A percentile compares a stretch with the other conserved stretches of the same genome.
phyloP scores from a whole-genome alignment of 2,329 filamentous ascomycete genomes.

The Paracoccidioides lutzii region DNA sequence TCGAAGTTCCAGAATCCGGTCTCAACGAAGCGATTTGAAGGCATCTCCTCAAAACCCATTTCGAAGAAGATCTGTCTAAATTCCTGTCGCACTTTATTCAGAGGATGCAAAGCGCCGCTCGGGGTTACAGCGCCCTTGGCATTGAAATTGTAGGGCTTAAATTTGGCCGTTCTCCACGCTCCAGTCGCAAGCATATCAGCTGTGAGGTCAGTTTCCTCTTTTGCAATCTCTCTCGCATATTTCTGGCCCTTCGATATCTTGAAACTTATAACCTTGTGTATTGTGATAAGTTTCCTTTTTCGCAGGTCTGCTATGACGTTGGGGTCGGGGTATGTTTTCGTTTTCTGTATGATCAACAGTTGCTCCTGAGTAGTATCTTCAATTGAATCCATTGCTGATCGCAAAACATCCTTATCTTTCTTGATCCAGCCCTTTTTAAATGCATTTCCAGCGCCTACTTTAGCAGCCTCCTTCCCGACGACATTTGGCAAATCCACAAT shows the following conservation, averaged over 20 bases:
- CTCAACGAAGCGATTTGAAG: slow-evolving; percentile 84
- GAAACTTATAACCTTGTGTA: slow-evolving; percentile 77
- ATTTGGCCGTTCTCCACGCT: slow-evolving; percentile 80
- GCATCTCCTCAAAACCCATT: slow-evolving; percentile 98
- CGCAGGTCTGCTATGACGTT: slow-evolving; percentile 71
- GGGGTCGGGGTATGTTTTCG: slow-evolving; percentile 54
- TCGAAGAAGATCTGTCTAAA: slow-evolving; percentile 98
- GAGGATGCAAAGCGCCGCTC: slow-evolving; percentile 39
- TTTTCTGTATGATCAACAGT: slow-evolving; percentile 59
- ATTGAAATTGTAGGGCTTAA: slow-evolving; percentile 77
- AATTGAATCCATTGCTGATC: slow-evolving; percentile 54
- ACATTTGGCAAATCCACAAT: slow-evolving; percentile 53
- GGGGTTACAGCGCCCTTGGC: slow-evolving; percentile 43
- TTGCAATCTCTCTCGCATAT: slow-evolving; percentile 74
- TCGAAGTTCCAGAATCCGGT: slow-evolving; percentile 99
- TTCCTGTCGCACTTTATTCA: slow-evolving; percentile 92
- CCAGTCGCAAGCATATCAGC: slow-evolving; percentile 79
- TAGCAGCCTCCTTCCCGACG: slow-evolving; percentile 35
- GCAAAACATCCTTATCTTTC: slow-evolving; percentile 46
- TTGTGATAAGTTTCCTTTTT: slow-evolving; percentile 79
- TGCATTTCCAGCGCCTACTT: slow-evolving; percentile 82
- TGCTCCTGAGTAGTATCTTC: slow-evolving; percentile 66
- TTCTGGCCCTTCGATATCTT: slow-evolving; percentile 73
- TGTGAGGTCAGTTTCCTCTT: slow-evolving; percentile 91
- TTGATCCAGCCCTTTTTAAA: slow-evolving; percentile 65